Conservation (phyloP, 345 rosid genomes). For the Alliaria petiolata region DNA sequence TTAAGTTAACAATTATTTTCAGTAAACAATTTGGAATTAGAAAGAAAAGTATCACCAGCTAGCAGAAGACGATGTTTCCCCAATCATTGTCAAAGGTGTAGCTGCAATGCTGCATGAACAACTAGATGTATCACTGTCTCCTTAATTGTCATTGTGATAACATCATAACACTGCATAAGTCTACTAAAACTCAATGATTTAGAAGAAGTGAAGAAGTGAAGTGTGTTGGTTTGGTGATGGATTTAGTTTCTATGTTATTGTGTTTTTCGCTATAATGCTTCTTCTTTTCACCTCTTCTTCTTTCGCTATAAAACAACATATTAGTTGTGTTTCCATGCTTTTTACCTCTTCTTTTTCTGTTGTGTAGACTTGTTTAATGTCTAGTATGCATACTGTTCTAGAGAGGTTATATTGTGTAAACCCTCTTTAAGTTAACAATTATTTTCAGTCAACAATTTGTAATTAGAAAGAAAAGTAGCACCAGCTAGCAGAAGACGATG, state of each 20-base stretch:
- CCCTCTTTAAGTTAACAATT: too few relatives aligned
- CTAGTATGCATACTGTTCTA: too few relatives aligned
- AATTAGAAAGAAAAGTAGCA: too few relatives aligned
- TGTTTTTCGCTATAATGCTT: background rate
- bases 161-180: background rate
- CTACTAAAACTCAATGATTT: too few relatives aligned
- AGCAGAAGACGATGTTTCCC: background rate
- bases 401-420: too few relatives aligned
- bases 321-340: too few relatives aligned
- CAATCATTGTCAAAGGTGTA: background rate
- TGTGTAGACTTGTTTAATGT: too few relatives aligned
- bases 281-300: too few relatives aligned
- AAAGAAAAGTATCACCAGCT: background rate
- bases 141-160: background rate
- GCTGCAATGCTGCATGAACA: background rate
- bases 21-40: background rate
- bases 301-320: too few relatives aligned
- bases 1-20: background rate
- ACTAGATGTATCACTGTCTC: background rate
- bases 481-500: too few relatives aligned
- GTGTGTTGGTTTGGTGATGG: conserved; percentile 14
- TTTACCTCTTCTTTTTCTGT: too few relatives aligned
- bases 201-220: background rate
- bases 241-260: background rate
- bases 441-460: too few relatives aligned